phyloP scores from a whole-genome alignment of 106 monocot species.

The Apostasia ramifera region DNA sequence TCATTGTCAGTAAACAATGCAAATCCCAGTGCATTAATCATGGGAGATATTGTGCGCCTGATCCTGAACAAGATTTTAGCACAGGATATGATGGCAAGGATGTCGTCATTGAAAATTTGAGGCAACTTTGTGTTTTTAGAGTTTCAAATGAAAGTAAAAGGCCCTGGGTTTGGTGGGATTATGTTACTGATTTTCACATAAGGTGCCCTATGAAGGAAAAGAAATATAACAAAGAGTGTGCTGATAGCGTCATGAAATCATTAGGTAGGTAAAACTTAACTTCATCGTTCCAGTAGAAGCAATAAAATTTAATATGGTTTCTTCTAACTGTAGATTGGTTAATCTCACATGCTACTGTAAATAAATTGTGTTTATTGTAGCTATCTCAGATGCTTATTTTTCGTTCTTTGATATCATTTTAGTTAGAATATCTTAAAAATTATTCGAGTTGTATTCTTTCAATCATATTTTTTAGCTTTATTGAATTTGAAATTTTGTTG shows the following conservation, averaged over 20 bases:
- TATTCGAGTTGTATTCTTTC: not conserved
- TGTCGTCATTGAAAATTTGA: slow-evolving; percentile 93
- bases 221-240: slow-evolving; percentile 91
- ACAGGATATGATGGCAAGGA: slow-evolving; percentile 93
- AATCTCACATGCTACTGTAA: not conserved
- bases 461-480: not conserved
- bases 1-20: slow-evolving; percentile 88
- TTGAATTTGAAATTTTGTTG: not conserved
- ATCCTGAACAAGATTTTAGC: slow-evolving; percentile 96
- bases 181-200: slow-evolving; percentile 95
- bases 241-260: slow-evolving; percentile 75
- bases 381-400: not conserved
- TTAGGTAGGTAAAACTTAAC: slow-evolving; percentile 48
- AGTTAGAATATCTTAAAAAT: not conserved
- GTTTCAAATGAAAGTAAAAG: slow-evolving; percentile 77
- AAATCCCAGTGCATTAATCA: slow-evolving; percentile 95
- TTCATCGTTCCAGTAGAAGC: not conserved
- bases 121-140: slow-evolving; percentile 85
- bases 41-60: slow-evolving; percentile 95
- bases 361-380: not conserved
- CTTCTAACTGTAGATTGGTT: not conserved
- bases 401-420: not conserved
- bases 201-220: slow-evolving; percentile 97
- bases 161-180: slow-evolving; percentile 98
- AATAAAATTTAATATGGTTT: slow-evolving; percentile 1